phyloP scores from a whole-genome alignment of 352 stramenopile species.

The Phytophthora rubi region DNA sequence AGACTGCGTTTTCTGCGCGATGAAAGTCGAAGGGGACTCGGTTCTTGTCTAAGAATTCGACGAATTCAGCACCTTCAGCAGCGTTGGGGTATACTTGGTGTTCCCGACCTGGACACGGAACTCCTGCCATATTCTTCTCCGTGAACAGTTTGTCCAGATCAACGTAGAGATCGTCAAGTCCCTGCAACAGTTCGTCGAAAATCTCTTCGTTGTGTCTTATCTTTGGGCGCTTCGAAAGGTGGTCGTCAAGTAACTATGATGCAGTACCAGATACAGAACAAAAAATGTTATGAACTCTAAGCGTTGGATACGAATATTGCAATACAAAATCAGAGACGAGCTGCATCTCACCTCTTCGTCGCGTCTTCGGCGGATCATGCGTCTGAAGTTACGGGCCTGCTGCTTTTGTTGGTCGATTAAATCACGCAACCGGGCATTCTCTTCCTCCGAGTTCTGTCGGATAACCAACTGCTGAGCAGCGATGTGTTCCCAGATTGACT shows the following conservation, averaged over 20 bases:
- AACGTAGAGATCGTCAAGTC: slow-evolving; percentile 1
- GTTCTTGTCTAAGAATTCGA: slow-evolving; percentile 10
- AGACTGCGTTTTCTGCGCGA: slow-evolving; percentile 2
- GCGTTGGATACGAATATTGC: too few relatives aligned
- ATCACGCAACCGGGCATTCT: slow-evolving; percentile 8
- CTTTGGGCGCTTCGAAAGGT: not conserved
- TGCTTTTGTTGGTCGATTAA: not conserved
- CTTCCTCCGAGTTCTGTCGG: slow-evolving; percentile 1
- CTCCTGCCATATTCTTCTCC: not conserved
- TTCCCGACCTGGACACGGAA: slow-evolving; percentile 10
- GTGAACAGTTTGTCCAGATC: not conserved
- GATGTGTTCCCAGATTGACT: slow-evolving; percentile 7
- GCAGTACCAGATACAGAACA: too few relatives aligned
- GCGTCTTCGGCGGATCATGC: slow-evolving; percentile 8
- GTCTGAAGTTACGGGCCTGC: not conserved
- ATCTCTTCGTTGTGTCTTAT: not conserved
- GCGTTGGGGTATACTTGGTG: not conserved
- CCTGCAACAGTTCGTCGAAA: slow-evolving; percentile 2
- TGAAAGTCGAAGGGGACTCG: slow-evolving; percentile 12
- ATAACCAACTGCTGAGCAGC: slow-evolving; percentile 3
- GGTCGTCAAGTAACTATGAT: not conserved
- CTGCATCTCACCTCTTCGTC: slow-evolving; percentile 11
- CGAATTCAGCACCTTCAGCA: not conserved
- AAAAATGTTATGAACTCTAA: too few relatives aligned
- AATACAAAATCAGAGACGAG: too few relatives aligned